These are phyloP conservation scores for Xylaria palmicola DNA, from an alignment of 495 filamentous ascomycete genomes.

Conservation along the genomic window DNA sequence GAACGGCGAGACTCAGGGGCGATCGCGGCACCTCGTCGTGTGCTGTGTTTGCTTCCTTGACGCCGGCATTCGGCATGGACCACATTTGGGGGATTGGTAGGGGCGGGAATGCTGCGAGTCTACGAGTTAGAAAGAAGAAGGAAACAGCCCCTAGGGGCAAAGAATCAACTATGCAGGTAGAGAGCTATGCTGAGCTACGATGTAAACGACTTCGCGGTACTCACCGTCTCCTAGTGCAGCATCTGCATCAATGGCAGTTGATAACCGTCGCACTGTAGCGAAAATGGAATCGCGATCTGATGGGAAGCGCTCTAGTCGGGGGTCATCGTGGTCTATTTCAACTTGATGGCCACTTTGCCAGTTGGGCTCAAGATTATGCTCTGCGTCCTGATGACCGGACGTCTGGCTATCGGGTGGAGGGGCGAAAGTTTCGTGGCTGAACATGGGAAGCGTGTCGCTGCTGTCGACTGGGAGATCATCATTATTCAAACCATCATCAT, in stretches of 20 bases:
- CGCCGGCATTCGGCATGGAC: no score
- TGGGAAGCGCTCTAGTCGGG: constrained; percentile 52
- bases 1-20: not conserved
- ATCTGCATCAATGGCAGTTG: constrained; percentile 47
- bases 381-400: not conserved
- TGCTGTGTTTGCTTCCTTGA: not conserved
- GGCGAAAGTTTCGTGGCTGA: constrained; percentile 21
- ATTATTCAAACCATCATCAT: no score
- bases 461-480: constrained; percentile 24
- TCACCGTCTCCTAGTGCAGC: constrained; percentile 39
- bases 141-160: no score
- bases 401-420: not conserved
- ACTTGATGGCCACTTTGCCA: constrained; percentile 16
- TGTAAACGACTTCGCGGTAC: not conserved
- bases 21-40: not conserved
- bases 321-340: constrained; percentile 47
- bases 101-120: no score
- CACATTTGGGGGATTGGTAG: no score
- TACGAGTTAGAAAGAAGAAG: no score
- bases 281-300: constrained; percentile 48
- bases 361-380: not conserved
- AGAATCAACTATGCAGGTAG: no score
- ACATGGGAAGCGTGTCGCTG: constrained; percentile 29
- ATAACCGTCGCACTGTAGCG: constrained; percentile 43
- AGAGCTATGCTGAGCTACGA: no score